A percentile compares a stretch with the other conserved stretches of the same genome.
Conservation (phyloP, 495 filamentous ascomycete genomes). For the Chaetomium tenue region DNA sequence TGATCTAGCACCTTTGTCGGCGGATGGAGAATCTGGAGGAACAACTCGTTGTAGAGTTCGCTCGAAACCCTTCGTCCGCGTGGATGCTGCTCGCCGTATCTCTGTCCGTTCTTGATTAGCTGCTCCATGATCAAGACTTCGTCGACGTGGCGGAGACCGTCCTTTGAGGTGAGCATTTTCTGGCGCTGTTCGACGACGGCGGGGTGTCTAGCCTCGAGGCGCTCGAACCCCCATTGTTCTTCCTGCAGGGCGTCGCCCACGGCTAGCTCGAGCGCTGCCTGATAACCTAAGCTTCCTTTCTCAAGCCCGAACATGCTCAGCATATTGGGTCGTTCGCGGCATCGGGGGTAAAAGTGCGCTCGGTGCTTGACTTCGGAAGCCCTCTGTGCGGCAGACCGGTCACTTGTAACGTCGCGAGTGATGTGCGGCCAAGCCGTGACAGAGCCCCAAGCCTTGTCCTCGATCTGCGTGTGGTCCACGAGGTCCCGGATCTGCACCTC, state of each 20-base stretch:
- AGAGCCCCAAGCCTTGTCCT: constrained; percentile 54
- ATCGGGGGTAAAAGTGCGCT: constrained; percentile 57
- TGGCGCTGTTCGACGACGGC: constrained; percentile 49
- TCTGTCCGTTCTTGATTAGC: constrained; percentile 48
- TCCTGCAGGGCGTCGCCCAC: constrained; percentile 61
- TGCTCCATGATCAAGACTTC: constrained; percentile 52
- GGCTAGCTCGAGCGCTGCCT: constrained; percentile 66
- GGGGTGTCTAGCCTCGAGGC: constrained; percentile 41
- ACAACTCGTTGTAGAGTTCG: constrained; percentile 60
- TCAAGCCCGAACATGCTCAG: constrained; percentile 69
- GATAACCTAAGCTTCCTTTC: constrained; percentile 71
- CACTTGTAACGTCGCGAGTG: constrained; percentile 42
- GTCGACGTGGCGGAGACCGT: constrained; percentile 52
- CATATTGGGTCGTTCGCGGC: constrained; percentile 69
- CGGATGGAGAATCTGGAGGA: constrained; percentile 57
- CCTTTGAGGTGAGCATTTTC: constrained; percentile 49
- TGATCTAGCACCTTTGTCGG: constrained; percentile 57
- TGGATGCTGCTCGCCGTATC: constrained; percentile 44
- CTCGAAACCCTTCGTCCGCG: constrained; percentile 42
- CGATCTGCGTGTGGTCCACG: constrained; percentile 59
- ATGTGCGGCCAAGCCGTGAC: constrained; percentile 54
- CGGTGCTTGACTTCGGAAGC: constrained; percentile 43
- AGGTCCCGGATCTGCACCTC: constrained; percentile 60
- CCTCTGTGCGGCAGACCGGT: constrained; percentile 38
- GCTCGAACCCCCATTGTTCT: constrained; percentile 51